Base-by-base conservation (phyloP, 371 early-diverging fungal species). In the Rhizopus delemar region DNA sequence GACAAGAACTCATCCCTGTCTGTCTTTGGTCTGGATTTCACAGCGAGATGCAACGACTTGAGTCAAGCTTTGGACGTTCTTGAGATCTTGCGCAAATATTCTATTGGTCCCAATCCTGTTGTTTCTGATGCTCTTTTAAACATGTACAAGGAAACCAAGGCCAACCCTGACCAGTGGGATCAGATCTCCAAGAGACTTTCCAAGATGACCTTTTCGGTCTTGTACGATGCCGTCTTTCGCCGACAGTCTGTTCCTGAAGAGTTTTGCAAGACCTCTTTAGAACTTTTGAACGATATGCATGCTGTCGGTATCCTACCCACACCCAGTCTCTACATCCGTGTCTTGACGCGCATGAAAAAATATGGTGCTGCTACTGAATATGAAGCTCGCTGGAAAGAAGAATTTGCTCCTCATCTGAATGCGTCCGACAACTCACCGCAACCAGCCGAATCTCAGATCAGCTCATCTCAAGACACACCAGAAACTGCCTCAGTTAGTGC, bases 371-470 rank as follows among this genome's bases (percentile, higher is more conserved):
- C 60, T 12, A 13, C 51, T 22, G 76, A 75, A 49, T 61, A 60
- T 5, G 72, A 69, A 33, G 65, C 51, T 11, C 66, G 61, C 6
- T 79, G 80, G 80, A 57, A 71, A 35, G 53, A 67, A 16, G 65
- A 57, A 4, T 71, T 74, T 43, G 70, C 58, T 11, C 68, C 69
- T 31, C 63, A 62, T 46, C 46, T 69, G 43, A 29, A 34, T 32
- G 35, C 48, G 38, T 7, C 22, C 8, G 48, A 16, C 13, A 43
- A 5, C 5, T 29, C 22, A 8, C 7, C 48, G 5, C 5, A 48
- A 29, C 32, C 34, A 41, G 7, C 28, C 59, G 28, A 32, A 36
- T 38, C 34, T 34, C 5, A 55, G 39, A n/a, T 41, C 43, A 39
- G 13, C n/a, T 33, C 36, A 33, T 9, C 33, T 53, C 11, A 46